Evolutionary conservation across 768 basidiomycete genomes (phyloP).

Genomic region (Strobilomyces echinocephalus): DNA sequence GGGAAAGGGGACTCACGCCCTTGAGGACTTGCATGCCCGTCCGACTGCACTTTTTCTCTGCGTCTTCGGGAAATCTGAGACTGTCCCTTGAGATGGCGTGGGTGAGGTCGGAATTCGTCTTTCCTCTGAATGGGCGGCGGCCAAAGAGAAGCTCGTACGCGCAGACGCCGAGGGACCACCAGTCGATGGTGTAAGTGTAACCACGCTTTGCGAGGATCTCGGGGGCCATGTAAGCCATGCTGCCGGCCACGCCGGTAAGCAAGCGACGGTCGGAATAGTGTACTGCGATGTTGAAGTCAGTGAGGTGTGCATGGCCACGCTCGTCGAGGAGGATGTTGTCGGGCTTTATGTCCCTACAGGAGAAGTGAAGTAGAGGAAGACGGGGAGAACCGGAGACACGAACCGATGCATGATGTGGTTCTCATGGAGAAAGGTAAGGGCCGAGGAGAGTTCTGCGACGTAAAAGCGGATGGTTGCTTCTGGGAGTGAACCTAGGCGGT

Average conservation of each 20-base stretch:
- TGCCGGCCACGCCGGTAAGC: conserved; percentile 88
- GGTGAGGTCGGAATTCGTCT: conserved; percentile 89
- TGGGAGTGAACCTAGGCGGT: conserved; percentile 66
- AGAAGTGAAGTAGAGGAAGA: background rate
- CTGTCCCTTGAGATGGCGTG: conserved; percentile 87
- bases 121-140: conserved; percentile 86
- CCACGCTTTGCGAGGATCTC: conserved; percentile 89
- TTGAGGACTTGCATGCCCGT: conserved; percentile 75
- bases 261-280: conserved; percentile 87
- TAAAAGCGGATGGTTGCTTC: conserved; percentile 85
- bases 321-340: conserved; percentile 98
- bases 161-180: conserved; percentile 96
- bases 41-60: conserved; percentile 69
- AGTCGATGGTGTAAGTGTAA: conserved; percentile 91
- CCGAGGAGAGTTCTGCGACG: conserved; percentile 84
- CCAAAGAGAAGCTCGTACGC: conserved; percentile 91
- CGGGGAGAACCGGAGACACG: conserved; percentile 19
- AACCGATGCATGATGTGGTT: conserved; percentile 95
- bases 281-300: conserved; percentile 98
- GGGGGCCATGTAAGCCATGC: conserved; percentile 98
- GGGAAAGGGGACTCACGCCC: conserved; percentile 50
- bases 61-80: conserved; percentile 88
- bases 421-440: conserved; percentile 85
- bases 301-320: conserved; percentile 91
- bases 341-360: conserved; percentile 86